A percentile compares a stretch with the other conserved stretches of the same genome.
Conservation (phyloP, 2,329 filamentous ascomycete species). For the Calonectria hongkongensis region DNA sequence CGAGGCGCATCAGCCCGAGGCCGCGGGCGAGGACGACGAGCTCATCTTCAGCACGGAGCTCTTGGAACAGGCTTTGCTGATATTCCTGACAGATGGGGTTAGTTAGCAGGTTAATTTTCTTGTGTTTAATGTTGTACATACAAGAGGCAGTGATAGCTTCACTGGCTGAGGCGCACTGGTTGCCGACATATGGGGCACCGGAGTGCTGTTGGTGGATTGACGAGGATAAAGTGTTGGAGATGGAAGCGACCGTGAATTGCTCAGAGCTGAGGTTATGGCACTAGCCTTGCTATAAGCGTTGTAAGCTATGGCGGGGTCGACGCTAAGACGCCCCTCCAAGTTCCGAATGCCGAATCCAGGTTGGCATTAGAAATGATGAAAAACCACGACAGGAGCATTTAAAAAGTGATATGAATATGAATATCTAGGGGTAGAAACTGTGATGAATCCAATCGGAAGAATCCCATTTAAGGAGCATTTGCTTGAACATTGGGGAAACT, state of each 20-base stretch:
- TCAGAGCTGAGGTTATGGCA: slow-evolving; percentile 14
- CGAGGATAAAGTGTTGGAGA: slow-evolving; percentile 39
- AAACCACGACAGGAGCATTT: neutral
- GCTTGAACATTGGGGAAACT: no score
- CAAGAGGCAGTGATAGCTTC: slow-evolving; percentile 84
- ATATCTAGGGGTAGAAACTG: neutral
- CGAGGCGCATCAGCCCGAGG: slow-evolving; percentile 91
- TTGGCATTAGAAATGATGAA: neutral
- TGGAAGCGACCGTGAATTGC: slow-evolving; percentile 14
- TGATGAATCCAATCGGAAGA: no score
- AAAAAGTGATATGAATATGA: no score
- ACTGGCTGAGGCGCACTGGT: slow-evolving; percentile 79
- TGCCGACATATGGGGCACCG: slow-evolving; percentile 68
- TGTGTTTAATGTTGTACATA: slow-evolving; percentile 44
- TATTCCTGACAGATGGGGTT: slow-evolving; percentile 77
- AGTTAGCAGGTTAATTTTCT: slow-evolving; percentile 33
- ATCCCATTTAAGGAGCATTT: no score
- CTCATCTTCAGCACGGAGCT: slow-evolving; percentile 92
- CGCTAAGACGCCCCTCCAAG: slow-evolving; percentile 1
- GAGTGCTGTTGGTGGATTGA: slow-evolving; percentile 39
- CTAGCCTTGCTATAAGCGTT: neutral
- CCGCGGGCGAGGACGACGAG: slow-evolving; percentile 94
- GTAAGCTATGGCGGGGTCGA: slow-evolving; percentile 15
- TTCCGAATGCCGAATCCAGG: neutral
- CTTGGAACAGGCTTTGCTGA: slow-evolving; percentile 95